phyloP scores from a whole-genome alignment of 805 yeast genomes.

The Pichia ethanolica region DNA sequence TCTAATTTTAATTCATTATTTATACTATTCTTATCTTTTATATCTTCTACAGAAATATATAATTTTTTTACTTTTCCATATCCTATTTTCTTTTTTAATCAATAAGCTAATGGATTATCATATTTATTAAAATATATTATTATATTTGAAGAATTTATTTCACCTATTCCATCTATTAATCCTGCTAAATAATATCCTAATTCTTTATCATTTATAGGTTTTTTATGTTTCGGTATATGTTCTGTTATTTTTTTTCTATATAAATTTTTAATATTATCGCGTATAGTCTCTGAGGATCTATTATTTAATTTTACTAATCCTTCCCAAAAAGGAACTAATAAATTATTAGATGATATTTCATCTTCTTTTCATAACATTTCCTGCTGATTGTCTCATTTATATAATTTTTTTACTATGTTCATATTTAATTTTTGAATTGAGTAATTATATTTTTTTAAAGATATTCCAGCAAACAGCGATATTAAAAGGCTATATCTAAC shows the following conservation, averaged over 20 bases:
- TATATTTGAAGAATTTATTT: not conserved
- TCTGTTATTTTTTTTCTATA: not conserved
- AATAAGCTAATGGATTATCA: not conserved
- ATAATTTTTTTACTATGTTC: slow-evolving; percentile 4
- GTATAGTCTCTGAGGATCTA: slow-evolving; percentile 7
- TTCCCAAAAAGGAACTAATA: too few relatives aligned
- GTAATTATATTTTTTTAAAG: not conserved
- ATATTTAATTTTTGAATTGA: not conserved
- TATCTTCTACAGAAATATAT: not conserved
- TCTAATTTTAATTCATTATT: not conserved
- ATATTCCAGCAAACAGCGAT: slow-evolving; percentile 7
- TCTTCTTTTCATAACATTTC: not conserved
- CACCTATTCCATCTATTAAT: not conserved
- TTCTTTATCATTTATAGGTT: not conserved
- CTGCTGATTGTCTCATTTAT: slow-evolving; percentile 4
- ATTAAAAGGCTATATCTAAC: slow-evolving; percentile 1
- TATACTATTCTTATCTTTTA: too few relatives aligned
- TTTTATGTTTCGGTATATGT: not conserved
- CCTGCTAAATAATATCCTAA: not conserved
- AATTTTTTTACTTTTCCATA: not conserved
- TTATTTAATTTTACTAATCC: not conserved
- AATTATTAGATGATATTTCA: too few relatives aligned
- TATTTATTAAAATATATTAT: not conserved
- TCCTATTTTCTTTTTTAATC: not conserved
- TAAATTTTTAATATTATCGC: slow-evolving; percentile 3